These are phyloP conservation scores for Penicillium diatomitis DNA, from an alignment of 495 filamentous ascomycete genomes.

Conservation along the genomic window DNA sequence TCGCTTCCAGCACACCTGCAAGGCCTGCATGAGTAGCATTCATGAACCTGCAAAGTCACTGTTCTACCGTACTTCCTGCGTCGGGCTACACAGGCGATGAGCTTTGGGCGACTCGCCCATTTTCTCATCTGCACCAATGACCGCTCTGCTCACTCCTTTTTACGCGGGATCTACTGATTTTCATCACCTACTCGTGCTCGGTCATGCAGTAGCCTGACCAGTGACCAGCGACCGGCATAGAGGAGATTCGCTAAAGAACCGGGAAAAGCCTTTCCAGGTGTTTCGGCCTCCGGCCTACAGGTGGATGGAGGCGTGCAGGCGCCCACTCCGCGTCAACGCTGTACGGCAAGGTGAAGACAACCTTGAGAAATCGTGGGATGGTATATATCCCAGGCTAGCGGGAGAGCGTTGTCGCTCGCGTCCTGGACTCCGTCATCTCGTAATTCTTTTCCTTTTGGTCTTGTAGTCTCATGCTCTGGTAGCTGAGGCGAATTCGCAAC, in stretches of 20 bases:
- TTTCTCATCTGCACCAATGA: conserved; percentile 10
- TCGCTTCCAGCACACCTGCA: neutral
- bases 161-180: conserved; percentile 9
- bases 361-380: conserved; percentile 4
- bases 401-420: conserved; percentile 12
- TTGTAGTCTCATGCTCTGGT: conserved; percentile 28
- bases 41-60: too few relatives aligned
- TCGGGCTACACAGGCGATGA: neutral
- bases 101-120: conserved; percentile 18
- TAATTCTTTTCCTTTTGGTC: conserved; percentile 11
- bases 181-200: conserved; percentile 17
- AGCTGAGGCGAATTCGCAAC: conserved; percentile 20
- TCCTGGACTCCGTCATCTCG: conserved; percentile 19
- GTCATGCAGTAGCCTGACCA: conserved; percentile 28
- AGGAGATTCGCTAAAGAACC: conserved; percentile 1
- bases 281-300: too few relatives aligned
- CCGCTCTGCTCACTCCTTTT: neutral
- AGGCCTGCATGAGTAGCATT: too few relatives aligned
- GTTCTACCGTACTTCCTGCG: neutral
- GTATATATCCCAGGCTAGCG: conserved; percentile 17
- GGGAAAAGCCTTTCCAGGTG: conserved; percentile 7
- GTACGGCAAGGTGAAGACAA: too few relatives aligned
- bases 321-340: too few relatives aligned
- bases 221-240: conserved; percentile 16
- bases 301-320: too few relatives aligned